These are phyloP conservation scores for Laburnicola sp. DNA, from an alignment of 2,329 filamentous ascomycete species.

Conservation along the genomic window DNA sequence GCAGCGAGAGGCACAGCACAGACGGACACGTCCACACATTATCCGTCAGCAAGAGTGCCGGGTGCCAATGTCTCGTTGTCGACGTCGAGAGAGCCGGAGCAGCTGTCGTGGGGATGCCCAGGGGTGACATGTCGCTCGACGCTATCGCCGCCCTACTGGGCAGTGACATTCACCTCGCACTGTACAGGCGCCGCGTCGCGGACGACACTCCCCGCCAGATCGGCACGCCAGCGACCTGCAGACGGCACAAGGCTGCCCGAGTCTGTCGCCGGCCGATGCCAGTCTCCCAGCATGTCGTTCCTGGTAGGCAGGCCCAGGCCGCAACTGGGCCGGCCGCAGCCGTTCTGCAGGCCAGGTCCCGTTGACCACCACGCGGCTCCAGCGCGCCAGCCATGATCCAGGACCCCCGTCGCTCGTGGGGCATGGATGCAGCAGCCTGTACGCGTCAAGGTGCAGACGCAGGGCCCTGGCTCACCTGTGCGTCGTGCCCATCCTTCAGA, in stretches of 20 bases:
- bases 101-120: no score
- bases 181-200: no score
- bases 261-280: slow-evolving; percentile 2
- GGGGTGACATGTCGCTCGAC: neutral
- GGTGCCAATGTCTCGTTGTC: neutral
- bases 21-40: no score
- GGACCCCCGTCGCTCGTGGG: slow-evolving; percentile 14
- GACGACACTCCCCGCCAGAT: slow-evolving; percentile 1
- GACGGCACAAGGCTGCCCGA: slow-evolving; percentile 5
- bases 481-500: slow-evolving; percentile 24
- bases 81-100: no score
- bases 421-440: slow-evolving; percentile 12
- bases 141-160: neutral
- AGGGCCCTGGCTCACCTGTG: slow-evolving; percentile 13
- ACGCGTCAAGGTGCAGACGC: slow-evolving; percentile 30
- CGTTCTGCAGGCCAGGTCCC: slow-evolving; percentile 28
- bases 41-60: no score
- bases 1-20: neutral
- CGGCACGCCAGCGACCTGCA: slow-evolving; percentile 1
- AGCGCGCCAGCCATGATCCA: slow-evolving; percentile 23
- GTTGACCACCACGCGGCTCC: slow-evolving; percentile 38
- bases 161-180: slow-evolving; percentile 10
- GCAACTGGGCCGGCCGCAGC: slow-evolving; percentile 42
- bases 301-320: slow-evolving; percentile 28
- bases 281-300: slow-evolving; percentile 40